Conservation (phyloP, 2,329 filamentous ascomycete genomes). For the Tolypocladium album region DNA sequence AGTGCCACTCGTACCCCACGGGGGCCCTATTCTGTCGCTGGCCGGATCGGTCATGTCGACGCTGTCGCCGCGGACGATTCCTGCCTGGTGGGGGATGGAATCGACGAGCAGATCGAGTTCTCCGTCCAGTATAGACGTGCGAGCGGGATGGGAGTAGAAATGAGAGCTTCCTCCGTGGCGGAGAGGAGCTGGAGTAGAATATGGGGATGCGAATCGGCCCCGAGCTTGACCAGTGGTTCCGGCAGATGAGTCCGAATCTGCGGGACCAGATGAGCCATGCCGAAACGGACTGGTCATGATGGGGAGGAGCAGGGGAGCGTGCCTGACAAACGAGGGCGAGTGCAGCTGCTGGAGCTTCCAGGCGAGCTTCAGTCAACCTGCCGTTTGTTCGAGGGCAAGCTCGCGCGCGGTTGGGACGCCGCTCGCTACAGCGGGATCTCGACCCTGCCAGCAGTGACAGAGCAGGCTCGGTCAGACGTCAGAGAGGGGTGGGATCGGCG, state of each 20-base stretch:
- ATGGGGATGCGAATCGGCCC: slow-evolving; percentile 9
- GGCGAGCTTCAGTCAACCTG: slow-evolving; percentile 8
- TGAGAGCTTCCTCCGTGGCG: slow-evolving; percentile 32
- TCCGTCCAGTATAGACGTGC: slow-evolving; percentile 37
- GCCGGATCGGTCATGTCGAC: slow-evolving; percentile 22
- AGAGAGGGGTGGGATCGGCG: background rate
- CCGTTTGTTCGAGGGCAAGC: slow-evolving; percentile 8
- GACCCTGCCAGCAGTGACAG: background rate
- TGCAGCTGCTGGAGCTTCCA: slow-evolving; percentile 8
- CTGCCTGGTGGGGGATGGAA: slow-evolving; percentile 2
- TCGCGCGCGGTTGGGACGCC: background rate
- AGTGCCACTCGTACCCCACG: slow-evolving; percentile 12
- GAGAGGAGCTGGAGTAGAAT: slow-evolving; percentile 22
- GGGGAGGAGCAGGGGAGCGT: slow-evolving; percentile 4
- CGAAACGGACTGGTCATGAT: slow-evolving; percentile 10
- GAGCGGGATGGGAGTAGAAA: slow-evolving; percentile 19
- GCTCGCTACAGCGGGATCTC: background rate
- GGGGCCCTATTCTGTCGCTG: slow-evolving; percentile 14
- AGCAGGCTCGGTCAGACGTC: background rate
- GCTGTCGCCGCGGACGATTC: slow-evolving; percentile 1
- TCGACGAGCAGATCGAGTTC: slow-evolving; percentile 22
- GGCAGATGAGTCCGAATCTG: slow-evolving; percentile 13
- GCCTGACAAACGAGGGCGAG: slow-evolving; percentile 6
- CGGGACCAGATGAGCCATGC: slow-evolving; percentile 13
- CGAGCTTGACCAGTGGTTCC: slow-evolving; percentile 5